These are phyloP conservation scores for Fusarium sp. DNA, from an alignment of 2,329 filamentous ascomycete genomes.

Conservation along the genomic window DNA sequence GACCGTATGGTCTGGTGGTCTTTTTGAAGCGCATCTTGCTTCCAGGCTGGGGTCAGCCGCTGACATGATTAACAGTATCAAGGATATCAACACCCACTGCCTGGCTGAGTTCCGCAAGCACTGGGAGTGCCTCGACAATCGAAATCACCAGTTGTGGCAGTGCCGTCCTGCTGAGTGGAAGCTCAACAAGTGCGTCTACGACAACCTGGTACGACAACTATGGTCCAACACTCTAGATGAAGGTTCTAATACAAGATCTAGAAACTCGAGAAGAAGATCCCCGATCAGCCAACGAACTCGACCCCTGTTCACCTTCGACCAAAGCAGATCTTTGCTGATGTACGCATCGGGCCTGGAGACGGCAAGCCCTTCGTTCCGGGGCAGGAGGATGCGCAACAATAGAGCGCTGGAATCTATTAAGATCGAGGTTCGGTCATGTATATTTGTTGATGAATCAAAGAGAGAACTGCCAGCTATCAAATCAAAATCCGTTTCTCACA, in stretches of 20 bases:
- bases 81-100: conserved; percentile 96
- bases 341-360: conserved; percentile 54
- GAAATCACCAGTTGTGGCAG: conserved; percentile 98
- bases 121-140: conserved; percentile 95
- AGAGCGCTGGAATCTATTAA: conserved; percentile 30
- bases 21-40: not conserved
- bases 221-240: not conserved
- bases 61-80: conserved; percentile 67
- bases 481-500: conserved; percentile 11
- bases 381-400: conserved; percentile 50
- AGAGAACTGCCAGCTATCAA: conserved; percentile 33
- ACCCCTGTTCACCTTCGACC: conserved; percentile 78
- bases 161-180: conserved; percentile 88
- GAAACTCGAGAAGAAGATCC: conserved; percentile 85
- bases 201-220: conserved; percentile 79
- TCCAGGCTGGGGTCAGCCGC: not conserved
- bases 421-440: conserved; percentile 43
- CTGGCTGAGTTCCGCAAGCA: conserved; percentile 89
- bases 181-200: conserved; percentile 94
- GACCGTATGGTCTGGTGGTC: not conserved
- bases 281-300: conserved; percentile 74
- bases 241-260: conserved; percentile 48
- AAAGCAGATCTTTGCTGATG: conserved; percentile 69
- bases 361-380: conserved; percentile 54
- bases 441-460: conserved; percentile 45